These are phyloP conservation scores for Brasenia schreberi DNA, from an alignment of 164 flowering plant species.

Conservation along the genomic window DNA sequence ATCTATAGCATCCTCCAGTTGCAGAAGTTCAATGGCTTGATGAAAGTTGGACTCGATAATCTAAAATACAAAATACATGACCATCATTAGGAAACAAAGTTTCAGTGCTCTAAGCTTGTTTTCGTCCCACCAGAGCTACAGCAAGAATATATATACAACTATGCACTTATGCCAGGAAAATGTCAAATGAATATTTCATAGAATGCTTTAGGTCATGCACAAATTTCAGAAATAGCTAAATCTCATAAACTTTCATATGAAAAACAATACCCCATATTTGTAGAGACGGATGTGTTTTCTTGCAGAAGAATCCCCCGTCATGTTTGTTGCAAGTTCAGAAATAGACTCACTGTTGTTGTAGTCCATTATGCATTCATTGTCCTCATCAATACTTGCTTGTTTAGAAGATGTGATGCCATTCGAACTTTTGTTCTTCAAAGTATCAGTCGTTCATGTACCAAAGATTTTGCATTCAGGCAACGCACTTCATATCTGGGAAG, in stretches of 20 bases:
- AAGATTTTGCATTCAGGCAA: slow-evolving; percentile 27
- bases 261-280: slow-evolving; percentile 62
- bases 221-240: background rate
- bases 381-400: slow-evolving; percentile 14
- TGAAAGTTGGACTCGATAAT: slow-evolving; percentile 54
- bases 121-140: background rate
- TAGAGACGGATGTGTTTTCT: slow-evolving; percentile 29
- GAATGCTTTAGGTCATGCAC: background rate
- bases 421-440: slow-evolving; percentile 12
- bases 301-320: slow-evolving; percentile 13
- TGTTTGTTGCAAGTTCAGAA: slow-evolving; percentile 13
- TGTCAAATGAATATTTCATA: background rate
- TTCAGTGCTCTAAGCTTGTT: background rate
- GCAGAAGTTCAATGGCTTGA: slow-evolving; percentile 60
- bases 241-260: background rate
- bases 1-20: slow-evolving; percentile 32
- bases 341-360: slow-evolving; percentile 8
- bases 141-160: background rate
- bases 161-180: background rate
- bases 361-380: slow-evolving; percentile 15
- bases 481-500: slow-evolving; percentile 54
- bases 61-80: slow-evolving; percentile 24
- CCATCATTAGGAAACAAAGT: background rate
- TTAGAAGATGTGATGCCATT: slow-evolving; percentile 8
- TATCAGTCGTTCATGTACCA: slow-evolving; percentile 6